phyloP scores from a whole-genome alignment of 306 rosid species.

The Quercus dentata region DNA sequence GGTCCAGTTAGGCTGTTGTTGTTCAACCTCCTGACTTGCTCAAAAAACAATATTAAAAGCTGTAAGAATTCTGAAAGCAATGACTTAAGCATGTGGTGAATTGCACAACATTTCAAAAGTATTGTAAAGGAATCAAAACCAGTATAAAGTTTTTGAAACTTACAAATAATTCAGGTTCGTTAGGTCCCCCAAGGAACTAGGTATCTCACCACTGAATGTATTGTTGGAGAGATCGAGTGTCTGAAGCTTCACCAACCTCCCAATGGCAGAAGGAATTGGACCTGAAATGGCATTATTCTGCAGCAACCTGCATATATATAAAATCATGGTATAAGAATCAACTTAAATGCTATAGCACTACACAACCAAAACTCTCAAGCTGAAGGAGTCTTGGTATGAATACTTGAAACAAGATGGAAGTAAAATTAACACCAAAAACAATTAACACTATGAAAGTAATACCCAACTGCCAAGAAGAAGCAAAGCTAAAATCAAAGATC shows the following conservation, averaged over 20 bases:
- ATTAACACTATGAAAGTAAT: not conserved
- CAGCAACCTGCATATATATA: conserved; percentile 59
- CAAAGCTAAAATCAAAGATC: not conserved
- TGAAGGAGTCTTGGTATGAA: not conserved
- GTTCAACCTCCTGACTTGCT: conserved; percentile 76
- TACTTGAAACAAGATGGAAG: not conserved
- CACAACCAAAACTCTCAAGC: conserved; percentile 1
- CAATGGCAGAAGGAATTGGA: conserved; percentile 69
- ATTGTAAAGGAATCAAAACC: not conserved
- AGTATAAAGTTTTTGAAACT: conserved; percentile 30
- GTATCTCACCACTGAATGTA: conserved; percentile 63
- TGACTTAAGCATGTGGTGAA: not conserved
- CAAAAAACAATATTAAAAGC: conserved; percentile 20
- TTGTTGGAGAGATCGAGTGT: conserved; percentile 96
- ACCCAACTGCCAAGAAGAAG: not conserved
- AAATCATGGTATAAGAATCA: conserved; percentile 1
- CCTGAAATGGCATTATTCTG: conserved; percentile 93
- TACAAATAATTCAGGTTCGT: conserved; percentile 88
- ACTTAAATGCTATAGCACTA: not conserved
- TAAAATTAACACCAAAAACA: not conserved
- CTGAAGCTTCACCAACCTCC: conserved; percentile 79
- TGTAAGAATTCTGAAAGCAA: conserved; percentile 21
- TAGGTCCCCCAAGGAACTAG: conserved; percentile 78
- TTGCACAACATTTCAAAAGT: conserved; percentile 16
- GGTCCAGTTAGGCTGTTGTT: conserved; percentile 93